A percentile compares a stretch with the other conserved stretches of the same genome.
Evolutionary conservation across 2,329 filamentous ascomycete genomes (phyloP).

Genomic region (Ophiognomonia clavigignenti-juglandacearum): DNA sequence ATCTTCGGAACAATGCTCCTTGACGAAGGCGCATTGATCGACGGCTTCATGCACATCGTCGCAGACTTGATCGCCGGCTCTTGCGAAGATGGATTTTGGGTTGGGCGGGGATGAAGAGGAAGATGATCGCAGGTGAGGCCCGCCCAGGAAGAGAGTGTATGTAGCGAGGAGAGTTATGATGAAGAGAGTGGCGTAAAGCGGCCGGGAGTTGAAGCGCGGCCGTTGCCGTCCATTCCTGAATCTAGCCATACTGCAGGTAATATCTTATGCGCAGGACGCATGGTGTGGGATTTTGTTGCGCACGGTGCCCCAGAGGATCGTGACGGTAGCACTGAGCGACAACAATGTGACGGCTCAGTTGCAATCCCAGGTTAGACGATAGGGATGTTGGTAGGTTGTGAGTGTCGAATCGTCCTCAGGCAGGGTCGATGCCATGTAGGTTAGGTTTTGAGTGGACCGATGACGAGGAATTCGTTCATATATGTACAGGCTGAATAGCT

Average conservation of each 20-base stretch:
- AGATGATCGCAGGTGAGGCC: slow-evolving; percentile 2
- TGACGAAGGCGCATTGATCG: slow-evolving; percentile 86
- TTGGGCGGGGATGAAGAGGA: too few relatives aligned
- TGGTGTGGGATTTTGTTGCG: not conserved
- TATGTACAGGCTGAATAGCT: too few relatives aligned
- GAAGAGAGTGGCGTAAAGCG: slow-evolving; percentile 43
- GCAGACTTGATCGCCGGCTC: slow-evolving; percentile 51
- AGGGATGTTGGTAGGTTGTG: too few relatives aligned
- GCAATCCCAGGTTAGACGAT: too few relatives aligned
- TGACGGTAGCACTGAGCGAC: too few relatives aligned
- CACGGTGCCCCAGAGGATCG: not conserved
- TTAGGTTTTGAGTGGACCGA: too few relatives aligned
- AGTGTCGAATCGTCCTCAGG: too few relatives aligned
- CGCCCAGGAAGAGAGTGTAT: slow-evolving; percentile 34
- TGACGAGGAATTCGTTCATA: too few relatives aligned
- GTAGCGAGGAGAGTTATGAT: slow-evolving; percentile 41
- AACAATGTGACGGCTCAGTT: too few relatives aligned
- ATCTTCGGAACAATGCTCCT: slow-evolving; percentile 76
- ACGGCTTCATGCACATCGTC: slow-evolving; percentile 69
- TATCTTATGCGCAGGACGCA: slow-evolving; percentile 1
- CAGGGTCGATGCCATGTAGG: too few relatives aligned
- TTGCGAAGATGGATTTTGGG: slow-evolving; percentile 14
- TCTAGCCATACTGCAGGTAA: slow-evolving; percentile 21
- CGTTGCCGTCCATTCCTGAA: slow-evolving; percentile 28
- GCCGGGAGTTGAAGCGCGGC: slow-evolving; percentile 38